These are phyloP conservation scores for Daldinia caldariorum DNA, from an alignment of 495 filamentous ascomycete species.

Conservation along the genomic window DNA sequence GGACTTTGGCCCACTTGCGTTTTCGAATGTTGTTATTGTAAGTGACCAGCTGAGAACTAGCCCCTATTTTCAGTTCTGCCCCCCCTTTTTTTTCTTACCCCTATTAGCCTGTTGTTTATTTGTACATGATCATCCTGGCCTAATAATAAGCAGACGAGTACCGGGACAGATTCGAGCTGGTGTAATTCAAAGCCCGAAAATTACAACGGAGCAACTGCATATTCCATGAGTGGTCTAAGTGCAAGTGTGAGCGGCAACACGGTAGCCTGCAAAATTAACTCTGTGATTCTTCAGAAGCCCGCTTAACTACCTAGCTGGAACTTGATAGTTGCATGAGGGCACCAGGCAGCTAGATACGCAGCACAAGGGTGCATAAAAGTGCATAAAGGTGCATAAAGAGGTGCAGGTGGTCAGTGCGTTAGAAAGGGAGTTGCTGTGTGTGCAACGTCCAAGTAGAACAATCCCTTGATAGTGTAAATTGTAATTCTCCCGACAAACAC, in stretches of 20 bases:
- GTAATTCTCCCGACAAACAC: no score
- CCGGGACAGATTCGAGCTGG: constrained; percentile 45
- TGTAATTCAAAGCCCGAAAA: constrained; percentile 50
- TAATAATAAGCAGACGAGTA: constrained; percentile 36
- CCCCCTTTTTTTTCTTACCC: neutral
- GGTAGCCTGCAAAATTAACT: constrained; percentile 50
- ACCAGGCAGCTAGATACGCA: no score
- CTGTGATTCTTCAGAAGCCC: constrained; percentile 45
- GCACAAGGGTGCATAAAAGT: no score
- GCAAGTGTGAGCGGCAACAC: constrained; percentile 47
- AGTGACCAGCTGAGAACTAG: constrained; percentile 6
- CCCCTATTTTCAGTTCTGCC: constrained; percentile 5
- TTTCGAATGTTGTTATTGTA: constrained; percentile 55
- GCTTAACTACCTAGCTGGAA: constrained; percentile 35
- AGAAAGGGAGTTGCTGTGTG: no score
- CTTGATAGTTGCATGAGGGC: neutral
- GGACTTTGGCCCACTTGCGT: constrained; percentile 52
- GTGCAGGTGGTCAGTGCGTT: no score
- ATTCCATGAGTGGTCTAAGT: constrained; percentile 46
- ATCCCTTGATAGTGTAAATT: no score
- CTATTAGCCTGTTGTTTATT: neutral
- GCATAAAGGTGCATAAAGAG: no score
- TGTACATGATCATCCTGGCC: neutral
- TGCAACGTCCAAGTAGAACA: no score
- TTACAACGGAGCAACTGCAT: constrained; percentile 50